phyloP scores from a whole-genome alignment of 257 asterid species.

The Scutellaria baicalensis region DNA sequence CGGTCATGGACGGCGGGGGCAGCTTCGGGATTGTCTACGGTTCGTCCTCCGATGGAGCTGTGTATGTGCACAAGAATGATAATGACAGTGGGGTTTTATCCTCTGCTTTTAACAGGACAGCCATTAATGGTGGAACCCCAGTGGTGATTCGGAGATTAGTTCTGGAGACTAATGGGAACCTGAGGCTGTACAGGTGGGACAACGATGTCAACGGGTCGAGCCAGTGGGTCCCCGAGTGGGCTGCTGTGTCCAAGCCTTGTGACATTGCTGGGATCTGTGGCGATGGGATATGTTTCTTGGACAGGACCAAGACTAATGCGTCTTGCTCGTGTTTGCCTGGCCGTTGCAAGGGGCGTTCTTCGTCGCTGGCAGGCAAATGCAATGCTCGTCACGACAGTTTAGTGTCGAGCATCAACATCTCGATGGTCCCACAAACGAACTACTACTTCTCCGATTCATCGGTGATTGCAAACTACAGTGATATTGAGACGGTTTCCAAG shows the following conservation, averaged over 20 bases:
- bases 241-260: slow-evolving; percentile 82
- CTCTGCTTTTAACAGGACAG: slow-evolving; percentile 41
- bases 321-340: slow-evolving; percentile 69
- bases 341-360: slow-evolving; percentile 32
- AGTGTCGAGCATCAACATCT: slow-evolving; percentile 38
- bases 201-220: slow-evolving; percentile 66
- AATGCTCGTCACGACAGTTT: slow-evolving; percentile 35
- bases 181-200: slow-evolving; percentile 79
- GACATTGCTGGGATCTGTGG: slow-evolving; percentile 82
- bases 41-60: slow-evolving; percentile 64
- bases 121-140: slow-evolving; percentile 14
- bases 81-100: slow-evolving; percentile 48
- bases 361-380: slow-evolving; percentile 46
- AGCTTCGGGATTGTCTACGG: slow-evolving; percentile 80
- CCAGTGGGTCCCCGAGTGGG: slow-evolving; percentile 94
- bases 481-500: slow-evolving; percentile 39
- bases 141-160: slow-evolving; percentile 41
- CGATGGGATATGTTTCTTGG: slow-evolving; percentile 64
- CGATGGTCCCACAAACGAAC: slow-evolving; percentile 45
- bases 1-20: slow-evolving; percentile 57
- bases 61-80: slow-evolving; percentile 67
- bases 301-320: slow-evolving; percentile 60
- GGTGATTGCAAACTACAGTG: slow-evolving; percentile 74
- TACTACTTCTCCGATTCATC: slow-evolving; percentile 65
- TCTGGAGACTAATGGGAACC: slow-evolving; percentile 71